A percentile compares a stretch with the other conserved stretches of the same genome.
Evolutionary conservation across 2,329 filamentous ascomycete genomes (phyloP).

Genomic region (Gaeumannomyces tritici): DNA sequence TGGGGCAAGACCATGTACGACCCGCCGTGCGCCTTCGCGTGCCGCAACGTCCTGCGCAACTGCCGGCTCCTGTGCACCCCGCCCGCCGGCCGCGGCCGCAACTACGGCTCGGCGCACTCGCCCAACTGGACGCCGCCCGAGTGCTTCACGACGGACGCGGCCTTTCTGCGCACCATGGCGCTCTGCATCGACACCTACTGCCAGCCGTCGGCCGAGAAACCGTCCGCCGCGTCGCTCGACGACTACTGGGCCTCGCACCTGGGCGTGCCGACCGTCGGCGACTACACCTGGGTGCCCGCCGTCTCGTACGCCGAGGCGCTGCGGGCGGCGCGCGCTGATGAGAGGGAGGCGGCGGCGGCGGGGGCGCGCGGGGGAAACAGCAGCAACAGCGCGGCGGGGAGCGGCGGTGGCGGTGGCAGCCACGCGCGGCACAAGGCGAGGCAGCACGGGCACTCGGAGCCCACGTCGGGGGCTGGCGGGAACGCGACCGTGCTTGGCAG

Average conservation of each 20-base stretch:
- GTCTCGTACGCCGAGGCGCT: conserved; percentile 8
- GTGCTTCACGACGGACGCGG: conserved; percentile 16
- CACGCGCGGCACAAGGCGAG: not conserved
- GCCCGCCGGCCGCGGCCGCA: conserved; percentile 3
- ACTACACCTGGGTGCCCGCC: conserved; percentile 9
- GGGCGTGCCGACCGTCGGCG: conserved; percentile 9
- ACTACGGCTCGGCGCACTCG: conserved; percentile 16
- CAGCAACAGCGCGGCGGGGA: not conserved
- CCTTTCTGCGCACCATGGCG: conserved; percentile 15
- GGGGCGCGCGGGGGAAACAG: not conserved
- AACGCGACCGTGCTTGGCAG: conserved; percentile 6
- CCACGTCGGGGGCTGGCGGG: not conserved
- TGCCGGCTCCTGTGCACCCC: conserved; percentile 21
- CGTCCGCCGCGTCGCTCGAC: conserved; percentile 9
- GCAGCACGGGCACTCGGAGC: not conserved
- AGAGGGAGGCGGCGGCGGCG: not conserved
- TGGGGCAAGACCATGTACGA: conserved; percentile 25
- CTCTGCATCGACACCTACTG: conserved; percentile 18
- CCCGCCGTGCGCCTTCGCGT: conserved; percentile 24
- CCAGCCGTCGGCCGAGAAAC: conserved; percentile 6
- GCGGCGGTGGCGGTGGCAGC: not conserved
- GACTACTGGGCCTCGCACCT: conserved; percentile 15
- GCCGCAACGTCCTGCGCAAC: conserved; percentile 17
- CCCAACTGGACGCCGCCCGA: conserved; percentile 12
- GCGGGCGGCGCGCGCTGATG: conserved; percentile 3